phyloP scores from a whole-genome alignment of 1,284 basidiomycete genomes.

The Austropuccinia psidii region DNA sequence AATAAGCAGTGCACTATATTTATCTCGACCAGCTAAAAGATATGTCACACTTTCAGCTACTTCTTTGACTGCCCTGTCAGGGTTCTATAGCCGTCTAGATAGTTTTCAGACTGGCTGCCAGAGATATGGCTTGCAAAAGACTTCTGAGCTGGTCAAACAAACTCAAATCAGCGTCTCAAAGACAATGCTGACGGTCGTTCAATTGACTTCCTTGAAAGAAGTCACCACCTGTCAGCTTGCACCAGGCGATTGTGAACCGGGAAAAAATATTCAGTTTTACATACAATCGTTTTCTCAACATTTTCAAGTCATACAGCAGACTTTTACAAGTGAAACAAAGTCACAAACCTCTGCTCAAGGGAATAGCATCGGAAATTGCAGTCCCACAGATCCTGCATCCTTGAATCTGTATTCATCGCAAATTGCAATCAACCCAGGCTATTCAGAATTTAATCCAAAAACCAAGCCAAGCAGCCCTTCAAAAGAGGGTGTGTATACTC shows the following conservation, averaged over 20 bases:
- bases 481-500: no score
- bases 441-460: no score
- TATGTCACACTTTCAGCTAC: constrained; percentile 32
- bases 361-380: no score
- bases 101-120: constrained; percentile 16
- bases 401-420: no score
- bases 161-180: constrained; percentile 24
- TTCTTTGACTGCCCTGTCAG: constrained; percentile 22
- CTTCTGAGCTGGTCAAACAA: constrained; percentile 3
- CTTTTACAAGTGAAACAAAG: background rate
- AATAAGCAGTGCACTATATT: background rate
- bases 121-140: constrained; percentile 18
- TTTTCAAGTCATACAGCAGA: constrained; percentile 13
- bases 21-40: background rate
- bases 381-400: no score
- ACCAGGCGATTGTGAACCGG: background rate
- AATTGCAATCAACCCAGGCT: no score
- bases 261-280: constrained; percentile 15
- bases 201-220: constrained; percentile 13
- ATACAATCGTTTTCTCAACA: constrained; percentile 1
- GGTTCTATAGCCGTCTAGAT: background rate
- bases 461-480: no score
- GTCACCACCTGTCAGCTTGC: constrained; percentile 19
- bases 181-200: constrained; percentile 27
- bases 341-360: no score